These are phyloP conservation scores for Penicillium maclennaniae DNA, from an alignment of 495 filamentous ascomycete genomes.

Conservation along the genomic window DNA sequence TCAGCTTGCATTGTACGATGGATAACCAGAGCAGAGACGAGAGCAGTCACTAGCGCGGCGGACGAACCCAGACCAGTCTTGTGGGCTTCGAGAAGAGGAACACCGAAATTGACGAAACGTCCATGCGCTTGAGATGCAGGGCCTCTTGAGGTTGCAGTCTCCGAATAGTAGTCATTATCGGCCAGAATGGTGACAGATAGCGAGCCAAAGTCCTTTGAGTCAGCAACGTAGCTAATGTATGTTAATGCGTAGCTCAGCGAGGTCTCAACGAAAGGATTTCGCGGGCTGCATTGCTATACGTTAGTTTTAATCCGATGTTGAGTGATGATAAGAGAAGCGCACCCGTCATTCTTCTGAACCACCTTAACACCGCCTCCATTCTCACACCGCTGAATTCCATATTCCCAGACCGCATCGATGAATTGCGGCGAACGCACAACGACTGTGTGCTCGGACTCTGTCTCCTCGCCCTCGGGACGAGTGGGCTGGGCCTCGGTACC, in stretches of 20 bases:
- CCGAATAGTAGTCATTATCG: slow-evolving; percentile 95
- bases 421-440: slow-evolving; percentile 92
- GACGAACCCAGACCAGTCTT: slow-evolving; percentile 97
- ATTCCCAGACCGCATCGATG: slow-evolving; percentile 77
- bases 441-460: slow-evolving; percentile 50
- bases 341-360: slow-evolving; percentile 71
- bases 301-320: neutral
- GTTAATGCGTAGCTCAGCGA: slow-evolving; percentile 82
- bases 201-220: slow-evolving; percentile 57
- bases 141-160: slow-evolving; percentile 45
- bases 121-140: slow-evolving; percentile 18
- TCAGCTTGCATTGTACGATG: slow-evolving; percentile 68
- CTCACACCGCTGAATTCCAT: slow-evolving; percentile 63
- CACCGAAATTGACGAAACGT: slow-evolving; percentile 74
- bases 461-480: slow-evolving; percentile 13
- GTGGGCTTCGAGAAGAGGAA: slow-evolving; percentile 73
- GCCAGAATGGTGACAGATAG: slow-evolving; percentile 82
- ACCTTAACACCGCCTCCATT: slow-evolving; percentile 74
- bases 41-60: slow-evolving; percentile 87
- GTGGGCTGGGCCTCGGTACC: slow-evolving; percentile 7
- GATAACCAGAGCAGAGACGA: slow-evolving; percentile 74
- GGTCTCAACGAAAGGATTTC: slow-evolving; percentile 87
- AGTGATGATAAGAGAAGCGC: slow-evolving; percentile 23
- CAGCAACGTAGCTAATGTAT: slow-evolving; percentile 60
- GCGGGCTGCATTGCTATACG: slow-evolving; percentile 23